Percentiles rank a stretch among this genome's conserved stretches.
These are phyloP conservation scores for Entonaema liquescens DNA, from an alignment of 495 filamentous ascomycete species.

Conservation along the genomic window DNA sequence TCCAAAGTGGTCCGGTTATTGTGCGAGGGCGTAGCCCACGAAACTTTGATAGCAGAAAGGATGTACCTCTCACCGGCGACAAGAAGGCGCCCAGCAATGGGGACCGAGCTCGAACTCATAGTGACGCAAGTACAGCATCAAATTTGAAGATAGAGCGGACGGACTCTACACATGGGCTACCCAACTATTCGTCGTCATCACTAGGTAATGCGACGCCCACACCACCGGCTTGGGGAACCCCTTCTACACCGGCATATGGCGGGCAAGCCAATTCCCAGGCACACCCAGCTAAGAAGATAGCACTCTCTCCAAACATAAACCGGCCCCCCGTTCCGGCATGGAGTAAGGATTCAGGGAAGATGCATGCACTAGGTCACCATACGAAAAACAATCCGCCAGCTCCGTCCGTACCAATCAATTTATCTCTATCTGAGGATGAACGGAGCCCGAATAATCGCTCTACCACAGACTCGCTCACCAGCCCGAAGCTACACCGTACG, in stretches of 20 bases:
- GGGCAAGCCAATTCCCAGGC: slow-evolving; percentile 34
- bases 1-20: slow-evolving; percentile 72
- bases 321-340: slow-evolving; percentile 50
- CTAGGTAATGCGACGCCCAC: slow-evolving; percentile 36
- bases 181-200: slow-evolving; percentile 45
- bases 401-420: slow-evolving; percentile 66
- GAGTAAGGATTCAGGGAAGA: slow-evolving; percentile 41
- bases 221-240: slow-evolving; percentile 33
- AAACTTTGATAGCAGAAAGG: slow-evolving; percentile 74
- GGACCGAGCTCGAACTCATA: slow-evolving; percentile 43
- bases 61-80: slow-evolving; percentile 67
- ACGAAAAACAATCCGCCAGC: slow-evolving; percentile 36
- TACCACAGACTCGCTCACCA: slow-evolving; percentile 50
- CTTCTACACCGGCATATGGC: slow-evolving; percentile 29
- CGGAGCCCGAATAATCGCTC: slow-evolving; percentile 57
- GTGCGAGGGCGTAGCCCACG: slow-evolving; percentile 72
- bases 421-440: slow-evolving; percentile 82
- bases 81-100: slow-evolving; percentile 44
- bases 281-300: slow-evolving; percentile 49
- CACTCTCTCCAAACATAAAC: slow-evolving; percentile 47
- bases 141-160: slow-evolving; percentile 47
- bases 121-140: slow-evolving; percentile 40
- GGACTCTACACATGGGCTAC: slow-evolving; percentile 48
- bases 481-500: slow-evolving; percentile 51
- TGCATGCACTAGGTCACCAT: slow-evolving; percentile 27